Percentiles rank a stretch among this genome's conserved stretches.
These are phyloP conservation scores for Metschnikowia hibisci DNA, from an alignment of 805 yeast genomes.

Conservation along the genomic window DNA sequence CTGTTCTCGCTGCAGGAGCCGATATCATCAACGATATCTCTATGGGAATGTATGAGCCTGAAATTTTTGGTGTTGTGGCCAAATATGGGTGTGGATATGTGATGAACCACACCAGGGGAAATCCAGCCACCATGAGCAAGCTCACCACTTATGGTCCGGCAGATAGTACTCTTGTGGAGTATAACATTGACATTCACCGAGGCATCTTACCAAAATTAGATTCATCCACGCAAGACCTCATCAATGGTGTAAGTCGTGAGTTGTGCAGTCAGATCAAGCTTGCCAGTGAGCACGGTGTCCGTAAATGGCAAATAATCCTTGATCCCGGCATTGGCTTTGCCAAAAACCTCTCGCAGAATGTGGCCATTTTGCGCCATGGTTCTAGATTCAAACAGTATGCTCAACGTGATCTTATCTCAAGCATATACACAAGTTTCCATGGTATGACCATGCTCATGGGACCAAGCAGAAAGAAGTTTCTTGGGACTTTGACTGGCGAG, in stretches of 20 bases:
- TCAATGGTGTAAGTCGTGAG: conserved; percentile 64
- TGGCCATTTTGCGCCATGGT: conserved; percentile 56
- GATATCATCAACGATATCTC: conserved; percentile 90
- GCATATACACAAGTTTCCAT: conserved; percentile 40
- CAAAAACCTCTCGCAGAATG: conserved; percentile 68
- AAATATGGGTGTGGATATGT: conserved; percentile 70
- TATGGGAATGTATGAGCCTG: conserved; percentile 66
- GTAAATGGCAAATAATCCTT: conserved; percentile 84
- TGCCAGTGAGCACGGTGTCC: conserved; percentile 62
- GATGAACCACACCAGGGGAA: conserved; percentile 82
- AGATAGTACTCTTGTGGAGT: conserved; percentile 37
- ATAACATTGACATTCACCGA: conserved; percentile 17
- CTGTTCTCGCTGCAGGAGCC: conserved; percentile 71
- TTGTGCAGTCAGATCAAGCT: conserved; percentile 49
- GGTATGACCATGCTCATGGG: conserved; percentile 74
- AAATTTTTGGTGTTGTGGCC: conserved; percentile 67
- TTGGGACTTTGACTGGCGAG: conserved; percentile 68
- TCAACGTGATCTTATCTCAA: conserved; percentile 10
- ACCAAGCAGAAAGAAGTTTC: conserved; percentile 82
- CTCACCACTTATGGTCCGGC: conserved; percentile 51
- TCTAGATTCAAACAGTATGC: conserved; percentile 48
- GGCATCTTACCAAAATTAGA: conserved; percentile 13
- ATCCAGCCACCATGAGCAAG: conserved; percentile 65
- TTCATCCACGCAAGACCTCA: conserved; percentile 32
- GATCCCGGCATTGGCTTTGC: conserved; percentile 99